Evolutionary conservation across 2,329 filamentous ascomycete species (phyloP), one percentile per base, ranked within the genome.

Genomic region (Cercospora nicotianae): DNA sequence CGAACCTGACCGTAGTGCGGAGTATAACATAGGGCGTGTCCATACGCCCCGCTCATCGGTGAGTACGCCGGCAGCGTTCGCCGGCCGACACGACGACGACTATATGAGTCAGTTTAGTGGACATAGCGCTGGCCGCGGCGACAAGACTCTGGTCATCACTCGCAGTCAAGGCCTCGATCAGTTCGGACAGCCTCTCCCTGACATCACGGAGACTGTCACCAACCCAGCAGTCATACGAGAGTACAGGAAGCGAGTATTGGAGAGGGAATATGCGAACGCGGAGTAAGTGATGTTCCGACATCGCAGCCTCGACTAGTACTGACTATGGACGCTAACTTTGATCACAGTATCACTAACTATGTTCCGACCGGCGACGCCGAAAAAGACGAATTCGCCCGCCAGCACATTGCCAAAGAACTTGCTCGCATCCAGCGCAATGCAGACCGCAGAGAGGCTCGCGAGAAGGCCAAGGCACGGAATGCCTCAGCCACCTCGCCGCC

Each of bases 361-460:
- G 83, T 86, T 69, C 87, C 87, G 12, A 91, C 89, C 1, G 90
- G 90, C 36, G 87, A 93, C 75, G 80, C 84, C 1, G 90, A 91
- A 72, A 83, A 86, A 31, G 90, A 93, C 74, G 83, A 84, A n/a
- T 83, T 87, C 31, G 69, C 70, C 26, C 84, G 88, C 67, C 82
- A 86, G 73, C 83, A 86, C 67, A 83, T 93, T 69, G 84, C 89
- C 74, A 86, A 87, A 73, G 94, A 98, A 79, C 87, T 96, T 64
- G 89, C 89, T 63, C 91, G 95, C 72, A 87, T 99, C 33, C 87
- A 95, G 76, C 91, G 94, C 76, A 99, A 98, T 83, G 93, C 93
- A 73, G 94, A 96, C 72, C 90, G 94, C 72, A 89, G 94, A 70
- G 89, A 94, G 76, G 92, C 92, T 69, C 93, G 94, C 75, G 94